Evolutionary conservation across 768 basidiomycete species (phyloP).

Genomic region (Amanita rubescens): DNA sequence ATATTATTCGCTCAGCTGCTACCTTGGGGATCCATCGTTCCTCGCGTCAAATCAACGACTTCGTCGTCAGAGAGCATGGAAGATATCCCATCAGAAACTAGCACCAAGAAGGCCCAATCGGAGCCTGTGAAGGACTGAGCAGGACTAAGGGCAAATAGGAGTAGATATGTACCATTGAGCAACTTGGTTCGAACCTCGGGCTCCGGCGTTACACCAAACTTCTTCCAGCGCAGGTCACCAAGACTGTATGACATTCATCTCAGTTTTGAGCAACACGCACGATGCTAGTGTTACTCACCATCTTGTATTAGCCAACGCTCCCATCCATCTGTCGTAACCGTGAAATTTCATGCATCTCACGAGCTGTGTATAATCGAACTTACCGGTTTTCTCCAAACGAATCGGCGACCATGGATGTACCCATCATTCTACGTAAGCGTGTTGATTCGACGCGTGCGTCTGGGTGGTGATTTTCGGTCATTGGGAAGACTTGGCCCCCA

Average conservation of each 20-base stretch:
- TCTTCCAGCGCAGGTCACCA: constrained; percentile 85
- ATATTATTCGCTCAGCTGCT: constrained; percentile 78
- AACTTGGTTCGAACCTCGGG: constrained; percentile 78
- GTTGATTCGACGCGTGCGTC: constrained; percentile 83
- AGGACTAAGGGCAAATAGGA: not conserved
- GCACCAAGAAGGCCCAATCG: constrained; percentile 80
- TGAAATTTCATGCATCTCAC: constrained; percentile 6
- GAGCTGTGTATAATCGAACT: constrained; percentile 11
- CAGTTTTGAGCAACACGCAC: not conserved
- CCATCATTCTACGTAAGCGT: constrained; percentile 83
- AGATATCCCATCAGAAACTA: constrained; percentile 92
- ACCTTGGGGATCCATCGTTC: constrained; percentile 59
- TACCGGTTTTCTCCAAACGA: constrained; percentile 90
- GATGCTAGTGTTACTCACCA: constrained; percentile 40
- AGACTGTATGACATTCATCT: constrained; percentile 42
- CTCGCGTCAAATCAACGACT: constrained; percentile 82
- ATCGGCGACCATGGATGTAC: constrained; percentile 83
- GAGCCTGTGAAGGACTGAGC: constrained; percentile 37
- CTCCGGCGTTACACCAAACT: constrained; percentile 87
- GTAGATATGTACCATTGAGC: constrained; percentile 50
- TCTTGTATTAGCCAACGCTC: constrained; percentile 86
- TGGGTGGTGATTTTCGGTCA: constrained; percentile 96
- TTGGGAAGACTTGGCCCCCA: constrained; percentile 66
- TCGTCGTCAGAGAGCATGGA: constrained; percentile 91
- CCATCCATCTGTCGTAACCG: constrained; percentile 73